Base-by-base conservation (phyloP, 208 protist genomes). In the Leptomonas pyrrhocoris region DNA sequence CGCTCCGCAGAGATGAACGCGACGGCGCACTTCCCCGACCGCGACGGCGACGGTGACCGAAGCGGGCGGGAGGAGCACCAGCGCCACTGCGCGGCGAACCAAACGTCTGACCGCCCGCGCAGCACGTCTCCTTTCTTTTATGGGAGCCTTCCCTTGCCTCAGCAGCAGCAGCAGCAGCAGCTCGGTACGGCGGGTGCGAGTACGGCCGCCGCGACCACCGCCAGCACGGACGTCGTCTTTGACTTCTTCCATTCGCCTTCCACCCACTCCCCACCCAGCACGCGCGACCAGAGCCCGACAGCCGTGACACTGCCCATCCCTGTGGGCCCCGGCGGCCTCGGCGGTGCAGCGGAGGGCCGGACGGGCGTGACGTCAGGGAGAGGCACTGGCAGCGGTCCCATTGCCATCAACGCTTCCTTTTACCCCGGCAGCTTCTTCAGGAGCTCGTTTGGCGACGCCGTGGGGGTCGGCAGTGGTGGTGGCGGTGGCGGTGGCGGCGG, bases 371-470 rank as follows among this genome's bases (percentile, higher is more conserved):
- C 34, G 1, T 50, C 28, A 27, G 59, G 48, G 2, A 59, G 25
- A 8, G 51, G 36, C 60, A 64, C 53, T 45, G 54, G 54, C 63
- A 65, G 70, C 15, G 61, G 34, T 9, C 19, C 49, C 1, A 48
- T 46, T 36, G 49, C 49, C 36, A 68, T 66, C 31, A 45, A 13
- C 34, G 64, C 69, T 36, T 75, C 70, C 46, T 51, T 76, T 8
- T 69, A 70, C 50, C 70, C 55, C 5, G 61, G 70, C 27, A 76
- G 70, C 40, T 58, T 76, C 56, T 76, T 69, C 45, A 53, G 53
- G 16, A 43, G 48, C 56, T 68, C 63, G 12, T 2, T 49, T 15
- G 63, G 51, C 28, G 63, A 67, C 19, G 34, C 21, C 7, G 25
- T 36, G 30, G 43, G 42, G 16, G n/a, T 55, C 45, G 27, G 16